Percentiles rank a stretch among this genome's conserved stretches.
phyloP scores from a whole-genome alignment of 257 asterid species.

The Jacaranda copaia region DNA sequence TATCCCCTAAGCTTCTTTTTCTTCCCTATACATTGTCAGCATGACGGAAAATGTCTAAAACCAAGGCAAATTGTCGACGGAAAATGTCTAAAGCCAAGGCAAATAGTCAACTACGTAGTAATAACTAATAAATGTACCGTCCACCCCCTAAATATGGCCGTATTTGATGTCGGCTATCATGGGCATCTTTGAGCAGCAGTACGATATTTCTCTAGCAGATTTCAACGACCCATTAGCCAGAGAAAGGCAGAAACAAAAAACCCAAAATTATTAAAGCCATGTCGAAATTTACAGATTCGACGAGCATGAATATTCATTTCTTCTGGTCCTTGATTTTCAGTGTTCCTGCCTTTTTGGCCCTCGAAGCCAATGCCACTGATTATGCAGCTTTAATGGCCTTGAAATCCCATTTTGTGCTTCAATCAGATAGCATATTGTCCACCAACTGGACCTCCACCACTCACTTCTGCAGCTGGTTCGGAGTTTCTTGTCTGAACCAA shows the following conservation, averaged over 20 bases:
- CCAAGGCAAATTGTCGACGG: no score
- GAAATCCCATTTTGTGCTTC: slow-evolving; percentile 38
- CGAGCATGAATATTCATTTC: no score
- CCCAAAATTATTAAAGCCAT: not conserved
- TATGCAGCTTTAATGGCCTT: slow-evolving; percentile 49
- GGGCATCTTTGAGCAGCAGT: not conserved
- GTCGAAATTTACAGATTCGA: slow-evolving; percentile 10
- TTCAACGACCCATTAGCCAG: not conserved
- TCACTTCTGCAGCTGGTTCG: slow-evolving; percentile 50
- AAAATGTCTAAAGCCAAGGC: no score
- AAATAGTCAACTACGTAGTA: no score
- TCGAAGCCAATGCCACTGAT: slow-evolving; percentile 30
- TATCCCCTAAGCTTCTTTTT: no score
- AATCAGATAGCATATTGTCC: slow-evolving; percentile 36
- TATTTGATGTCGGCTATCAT: not conserved
- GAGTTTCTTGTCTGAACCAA: slow-evolving; percentile 44
- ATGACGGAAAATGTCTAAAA: no score
- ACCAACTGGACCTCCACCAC: slow-evolving; percentile 48
- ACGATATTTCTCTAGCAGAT: no score
- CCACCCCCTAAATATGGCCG: not conserved
- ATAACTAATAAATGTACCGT: no score
- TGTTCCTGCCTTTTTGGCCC: slow-evolving; percentile 2
- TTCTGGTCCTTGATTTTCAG: slow-evolving; percentile 22
- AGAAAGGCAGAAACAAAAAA: not conserved
- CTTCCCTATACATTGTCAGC: no score